A percentile compares a stretch with the other conserved stretches of the same genome.
Evolutionary conservation across 345 rosid genomes (phyloP).

Genomic region (Gossypium thurberi): DNA sequence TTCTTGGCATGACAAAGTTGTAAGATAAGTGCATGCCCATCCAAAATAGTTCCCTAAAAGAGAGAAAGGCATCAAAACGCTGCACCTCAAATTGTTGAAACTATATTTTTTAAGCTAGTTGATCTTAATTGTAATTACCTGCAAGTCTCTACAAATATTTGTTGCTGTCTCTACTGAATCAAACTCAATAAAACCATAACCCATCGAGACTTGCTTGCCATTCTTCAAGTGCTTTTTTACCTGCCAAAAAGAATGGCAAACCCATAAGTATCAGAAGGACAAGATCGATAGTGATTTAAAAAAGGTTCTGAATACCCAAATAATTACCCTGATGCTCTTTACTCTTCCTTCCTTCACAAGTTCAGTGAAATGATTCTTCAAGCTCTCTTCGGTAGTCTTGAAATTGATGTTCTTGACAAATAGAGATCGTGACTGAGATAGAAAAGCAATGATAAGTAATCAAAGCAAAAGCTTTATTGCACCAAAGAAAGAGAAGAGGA

Average conservation of each 20-base stretch:
- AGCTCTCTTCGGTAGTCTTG: conserved; percentile 74
- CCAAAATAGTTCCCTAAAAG: conserved; percentile 75
- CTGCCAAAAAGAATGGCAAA: conserved; percentile 34
- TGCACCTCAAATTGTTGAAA: neutral
- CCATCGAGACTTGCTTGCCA: conserved; percentile 77
- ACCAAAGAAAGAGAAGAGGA: neutral
- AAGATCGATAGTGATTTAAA: conserved; percentile 5
- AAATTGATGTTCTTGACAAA: conserved; percentile 88
- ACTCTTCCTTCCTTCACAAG: conserved; percentile 67
- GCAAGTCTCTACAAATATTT: conserved; percentile 55
- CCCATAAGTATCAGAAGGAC: conserved; percentile 13
- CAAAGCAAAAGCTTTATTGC: neutral
- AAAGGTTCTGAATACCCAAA: conserved; percentile 1
- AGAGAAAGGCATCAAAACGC: neutral
- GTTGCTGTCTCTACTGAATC: conserved; percentile 78
- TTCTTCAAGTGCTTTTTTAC: conserved; percentile 73
- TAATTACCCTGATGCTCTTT: conserved; percentile 68
- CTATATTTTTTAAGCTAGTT: neutral
- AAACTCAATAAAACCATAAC: conserved; percentile 88
- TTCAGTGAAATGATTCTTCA: conserved; percentile 62
- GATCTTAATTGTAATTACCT: conserved; percentile 38
- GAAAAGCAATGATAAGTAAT: conserved; percentile 17
- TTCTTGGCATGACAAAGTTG: conserved; percentile 73
- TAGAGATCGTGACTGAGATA: conserved; percentile 71
- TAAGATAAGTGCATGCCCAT: conserved; percentile 85